Conservation (phyloP, 192 early-diverging fungal species). For the Podila verticillata region DNA sequence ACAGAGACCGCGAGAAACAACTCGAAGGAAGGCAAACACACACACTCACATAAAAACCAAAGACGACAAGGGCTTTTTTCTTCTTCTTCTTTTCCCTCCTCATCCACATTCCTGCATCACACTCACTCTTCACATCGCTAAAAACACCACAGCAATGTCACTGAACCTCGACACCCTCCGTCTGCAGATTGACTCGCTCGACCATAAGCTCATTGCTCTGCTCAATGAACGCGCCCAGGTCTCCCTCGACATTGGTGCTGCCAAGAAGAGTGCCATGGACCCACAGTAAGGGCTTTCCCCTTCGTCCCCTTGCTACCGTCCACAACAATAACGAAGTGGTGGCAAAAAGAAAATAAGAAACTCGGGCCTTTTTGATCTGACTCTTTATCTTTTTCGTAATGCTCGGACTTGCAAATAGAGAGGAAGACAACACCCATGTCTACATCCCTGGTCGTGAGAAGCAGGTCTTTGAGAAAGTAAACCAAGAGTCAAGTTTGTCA, state of each 20-base stretch:
- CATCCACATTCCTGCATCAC: neutral
- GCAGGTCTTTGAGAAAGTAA: slow-evolving; percentile 77
- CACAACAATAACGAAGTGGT: neutral
- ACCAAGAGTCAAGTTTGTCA: neutral
- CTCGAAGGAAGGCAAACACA: neutral
- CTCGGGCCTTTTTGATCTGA: neutral
- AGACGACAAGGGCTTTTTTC: neutral
- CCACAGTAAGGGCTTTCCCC: slow-evolving; percentile 11
- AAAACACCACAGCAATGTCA: neutral
- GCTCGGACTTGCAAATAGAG: neutral
- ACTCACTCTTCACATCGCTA: neutral
- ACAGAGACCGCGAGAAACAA: too few relatives aligned
- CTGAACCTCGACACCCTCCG: slow-evolving; percentile 66
- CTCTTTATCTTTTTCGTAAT: neutral
- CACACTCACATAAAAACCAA: neutral
- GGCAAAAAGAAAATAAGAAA: too few relatives aligned
- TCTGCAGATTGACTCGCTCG: slow-evolving; percentile 31
- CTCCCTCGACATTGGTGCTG: slow-evolving; percentile 82
- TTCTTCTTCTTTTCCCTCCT: neutral
- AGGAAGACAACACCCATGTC: slow-evolving; percentile 65
- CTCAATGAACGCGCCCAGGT: slow-evolving; percentile 75
- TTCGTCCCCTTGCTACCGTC: too few relatives aligned
- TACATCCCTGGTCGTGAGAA: slow-evolving; percentile 83
- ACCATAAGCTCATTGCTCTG: slow-evolving; percentile 1
- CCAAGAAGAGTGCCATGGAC: slow-evolving; percentile 60